Percentiles rank a stretch among this genome's conserved stretches.
Conservation (phyloP, 1,284 basidiomycete genomes). For the Naganishia liquefaciens region DNA sequence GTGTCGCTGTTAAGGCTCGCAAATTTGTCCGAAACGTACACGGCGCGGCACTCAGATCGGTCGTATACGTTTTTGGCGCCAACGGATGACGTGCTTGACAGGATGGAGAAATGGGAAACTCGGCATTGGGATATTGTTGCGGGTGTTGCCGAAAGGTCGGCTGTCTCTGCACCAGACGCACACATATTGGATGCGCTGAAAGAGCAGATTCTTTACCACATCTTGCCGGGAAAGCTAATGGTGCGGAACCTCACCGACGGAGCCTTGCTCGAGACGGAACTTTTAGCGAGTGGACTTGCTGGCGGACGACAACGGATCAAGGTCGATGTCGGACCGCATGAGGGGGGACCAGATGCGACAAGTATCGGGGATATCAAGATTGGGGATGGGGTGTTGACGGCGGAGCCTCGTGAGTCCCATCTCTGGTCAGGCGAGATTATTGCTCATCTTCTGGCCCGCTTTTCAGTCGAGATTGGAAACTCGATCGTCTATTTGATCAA, state of each 20-base stretch:
- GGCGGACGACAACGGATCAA: slow-evolving; percentile 71
- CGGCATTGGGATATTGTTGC: slow-evolving; percentile 53
- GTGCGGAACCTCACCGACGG: slow-evolving; percentile 69
- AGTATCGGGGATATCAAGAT: slow-evolving; percentile 68
- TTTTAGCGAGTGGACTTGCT: slow-evolving; percentile 67
- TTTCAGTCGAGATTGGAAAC: slow-evolving; percentile 68
- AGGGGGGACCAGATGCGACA: slow-evolving; percentile 40
- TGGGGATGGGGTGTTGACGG: slow-evolving; percentile 77
- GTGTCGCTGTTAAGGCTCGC: slow-evolving; percentile 83
- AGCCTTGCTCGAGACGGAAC: slow-evolving; percentile 74
- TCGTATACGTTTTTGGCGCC: slow-evolving; percentile 82
- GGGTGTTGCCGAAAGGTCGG: slow-evolving; percentile 38
- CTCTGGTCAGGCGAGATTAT: background rate
- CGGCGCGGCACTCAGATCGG: slow-evolving; percentile 5
- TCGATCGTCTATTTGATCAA: slow-evolving; percentile 89
- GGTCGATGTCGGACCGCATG: slow-evolving; percentile 61
- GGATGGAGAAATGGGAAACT: slow-evolving; percentile 39
- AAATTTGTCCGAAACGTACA: slow-evolving; percentile 64
- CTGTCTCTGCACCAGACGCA: background rate
- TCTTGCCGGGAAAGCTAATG: slow-evolving; percentile 74
- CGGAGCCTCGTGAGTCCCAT: slow-evolving; percentile 65
- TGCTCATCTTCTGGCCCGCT: background rate
- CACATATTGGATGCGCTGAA: slow-evolving; percentile 39
- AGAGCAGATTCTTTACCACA: slow-evolving; percentile 67
- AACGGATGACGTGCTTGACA: slow-evolving; percentile 74